A percentile compares a stretch with the other conserved stretches of the same genome.
Conservation (phyloP, 306 rosid species). For the Ochetophila trinervis region DNA sequence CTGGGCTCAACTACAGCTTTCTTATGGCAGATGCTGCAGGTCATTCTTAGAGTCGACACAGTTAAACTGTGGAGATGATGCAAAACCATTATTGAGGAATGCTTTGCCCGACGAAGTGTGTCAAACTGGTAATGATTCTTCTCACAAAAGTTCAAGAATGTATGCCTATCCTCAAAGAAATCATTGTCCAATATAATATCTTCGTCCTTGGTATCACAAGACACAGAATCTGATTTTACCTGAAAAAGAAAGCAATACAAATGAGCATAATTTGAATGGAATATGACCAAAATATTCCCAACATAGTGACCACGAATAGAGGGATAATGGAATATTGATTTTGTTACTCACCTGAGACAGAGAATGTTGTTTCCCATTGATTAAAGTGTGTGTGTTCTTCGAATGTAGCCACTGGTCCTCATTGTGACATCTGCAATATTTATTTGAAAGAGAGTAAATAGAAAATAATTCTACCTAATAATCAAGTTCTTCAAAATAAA, state of each 20-base stretch:
- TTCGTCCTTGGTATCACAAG: constrained; percentile 40
- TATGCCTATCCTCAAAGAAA: constrained; percentile 36
- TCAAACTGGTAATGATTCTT: constrained; percentile 50
- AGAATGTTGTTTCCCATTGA: constrained; percentile 35
- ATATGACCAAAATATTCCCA: constrained; percentile 3
- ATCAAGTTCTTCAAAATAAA: background rate
- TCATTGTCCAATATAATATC: constrained; percentile 37
- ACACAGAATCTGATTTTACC: constrained; percentile 37
- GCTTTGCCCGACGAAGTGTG: constrained; percentile 61
- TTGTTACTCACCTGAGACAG: constrained; percentile 38
- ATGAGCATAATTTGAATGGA: background rate
- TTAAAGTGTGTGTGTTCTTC: constrained; percentile 35
- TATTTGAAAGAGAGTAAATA: constrained; percentile 16
- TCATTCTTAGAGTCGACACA: constrained; percentile 9
- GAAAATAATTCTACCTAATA: background rate
- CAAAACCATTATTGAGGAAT: constrained; percentile 59
- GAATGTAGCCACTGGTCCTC: constrained; percentile 9
- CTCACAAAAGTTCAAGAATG: constrained; percentile 49
- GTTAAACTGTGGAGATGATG: constrained; percentile 32
- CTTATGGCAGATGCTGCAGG: constrained; percentile 41
- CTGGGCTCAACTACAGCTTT: constrained; percentile 14
- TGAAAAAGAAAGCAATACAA: constrained; percentile 22
- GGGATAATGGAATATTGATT: background rate
- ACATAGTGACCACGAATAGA: background rate
- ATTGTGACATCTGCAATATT: constrained; percentile 24